Conservation (phyloP, 2,329 filamentous ascomycete genomes). For the Fusarium sp. region DNA sequence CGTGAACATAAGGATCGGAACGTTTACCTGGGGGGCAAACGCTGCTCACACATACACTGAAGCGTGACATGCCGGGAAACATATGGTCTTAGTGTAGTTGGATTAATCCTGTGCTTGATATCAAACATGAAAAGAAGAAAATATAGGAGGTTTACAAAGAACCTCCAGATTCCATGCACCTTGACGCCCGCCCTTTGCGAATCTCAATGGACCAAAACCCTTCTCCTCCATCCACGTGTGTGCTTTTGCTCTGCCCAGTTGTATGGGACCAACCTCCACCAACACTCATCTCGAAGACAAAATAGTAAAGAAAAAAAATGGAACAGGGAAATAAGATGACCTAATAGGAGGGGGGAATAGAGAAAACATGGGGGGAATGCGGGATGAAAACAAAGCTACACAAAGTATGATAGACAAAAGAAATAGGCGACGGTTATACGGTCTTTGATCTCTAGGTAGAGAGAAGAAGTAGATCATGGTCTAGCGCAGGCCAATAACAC, state of each 20-base stretch:
- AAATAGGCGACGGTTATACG: slow-evolving; percentile 16
- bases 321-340: slow-evolving; percentile 6
- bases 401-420: slow-evolving; percentile 31
- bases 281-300: slow-evolving; percentile 27
- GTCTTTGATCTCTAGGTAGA: slow-evolving; percentile 11
- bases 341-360: slow-evolving; percentile 21
- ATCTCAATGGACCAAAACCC: slow-evolving; percentile 35
- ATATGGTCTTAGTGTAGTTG: slow-evolving; percentile 19
- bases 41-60: background rate
- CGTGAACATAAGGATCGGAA: background rate
- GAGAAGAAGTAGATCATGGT: background rate
- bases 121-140: slow-evolving; percentile 22
- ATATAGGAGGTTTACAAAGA: slow-evolving; percentile 15
- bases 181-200: slow-evolving; percentile 40
- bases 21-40: too few species aligned
- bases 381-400: slow-evolving; percentile 26
- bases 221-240: slow-evolving; percentile 22
- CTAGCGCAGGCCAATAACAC: slow-evolving; percentile 82
- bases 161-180: slow-evolving; percentile 37
- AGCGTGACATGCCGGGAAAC: background rate
- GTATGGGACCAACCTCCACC: slow-evolving; percentile 13
- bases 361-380: slow-evolving; percentile 10
- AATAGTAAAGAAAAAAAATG: slow-evolving; percentile 15
- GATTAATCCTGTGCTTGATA: slow-evolving; percentile 27
- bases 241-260: slow-evolving; percentile 28